Evolutionary conservation across 331 rosid species (phyloP), one percentile per base, ranked within the genome.

Genomic region (Malus hybrid): DNA sequence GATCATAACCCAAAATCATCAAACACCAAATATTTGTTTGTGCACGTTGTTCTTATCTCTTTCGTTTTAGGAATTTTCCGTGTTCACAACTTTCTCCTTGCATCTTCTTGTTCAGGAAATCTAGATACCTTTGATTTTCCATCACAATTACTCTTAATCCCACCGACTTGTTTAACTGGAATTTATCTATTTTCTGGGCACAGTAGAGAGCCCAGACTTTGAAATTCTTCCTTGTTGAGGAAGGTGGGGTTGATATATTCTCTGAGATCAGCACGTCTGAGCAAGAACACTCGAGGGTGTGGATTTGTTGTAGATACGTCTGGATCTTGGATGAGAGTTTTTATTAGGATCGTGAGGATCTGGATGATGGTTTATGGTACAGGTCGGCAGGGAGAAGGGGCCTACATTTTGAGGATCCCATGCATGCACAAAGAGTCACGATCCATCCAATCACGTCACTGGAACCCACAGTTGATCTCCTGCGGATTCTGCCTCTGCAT

Each of bases 401-500:
- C 68, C 81, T 14, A 28, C 67, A 27, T 42, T 5, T 28, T 65
- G 42, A 77, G 77, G 48, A 78, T 78, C 67, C 72, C 69, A 78
- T 71, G 76, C 65, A 24, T 16, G 33, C 18, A 13, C 18, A 39
- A 22, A 7, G 44, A 3, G 59, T 9, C 13, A n/a, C 71, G 68
- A 65, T 71, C 67, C 16, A 72, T 27, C 62, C 5, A 28, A 55
- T 55, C 73, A 65, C 68, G 62, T 55, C 44, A 12, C 2, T 34
- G 66, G 67, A 70, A 16, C 67, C 73, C 73, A 67, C 73, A 36
- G 19, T 55, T 36, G 42, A 76, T 66, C 31, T 67, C 24, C 73
- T 76, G 15, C 32, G 42, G 42, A 75, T 75, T 75, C 79, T 34
- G 29, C 65, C 32, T 22, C 64, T 59, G 15, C 13, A 20, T 0